Evolutionary conservation across 169 alveolate genomes (phyloP).

Genomic region (Eimeria maxima): DNA sequence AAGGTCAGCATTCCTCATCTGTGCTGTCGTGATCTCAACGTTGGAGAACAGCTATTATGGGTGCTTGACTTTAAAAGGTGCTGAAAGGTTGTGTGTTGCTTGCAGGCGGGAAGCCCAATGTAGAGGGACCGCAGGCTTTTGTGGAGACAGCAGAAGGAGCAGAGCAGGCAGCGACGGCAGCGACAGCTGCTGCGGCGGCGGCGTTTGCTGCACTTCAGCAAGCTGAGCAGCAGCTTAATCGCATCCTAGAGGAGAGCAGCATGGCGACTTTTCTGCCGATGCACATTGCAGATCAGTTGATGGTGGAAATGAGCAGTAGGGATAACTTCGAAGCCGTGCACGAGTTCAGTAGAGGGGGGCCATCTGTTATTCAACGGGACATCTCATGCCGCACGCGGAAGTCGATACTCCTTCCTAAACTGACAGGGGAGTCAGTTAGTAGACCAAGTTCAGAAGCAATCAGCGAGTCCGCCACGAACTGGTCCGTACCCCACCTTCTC

Average conservation of each 20-base stretch:
- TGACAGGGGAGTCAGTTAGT: conserved; percentile 7
- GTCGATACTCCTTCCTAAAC: not conserved
- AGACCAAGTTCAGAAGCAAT: not conserved
- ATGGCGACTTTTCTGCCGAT: conserved; percentile 20
- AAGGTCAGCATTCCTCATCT: not conserved
- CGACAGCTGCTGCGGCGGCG: conserved; percentile 75
- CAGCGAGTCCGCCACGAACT: not conserved
- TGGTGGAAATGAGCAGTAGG: conserved; percentile 45
- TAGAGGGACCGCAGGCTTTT: not conserved
- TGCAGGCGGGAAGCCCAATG: not conserved
- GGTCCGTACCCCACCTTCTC: not conserved
- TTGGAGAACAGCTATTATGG: no score
- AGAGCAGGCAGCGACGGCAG: conserved; percentile 62
- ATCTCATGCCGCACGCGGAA: not conserved
- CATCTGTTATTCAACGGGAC: conserved; percentile 23
- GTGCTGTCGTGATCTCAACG: not conserved
- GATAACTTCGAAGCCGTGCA: not conserved
- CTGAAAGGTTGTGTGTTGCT: not conserved
- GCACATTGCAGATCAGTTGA: conserved; percentile 57
- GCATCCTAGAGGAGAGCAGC: conserved; percentile 70
- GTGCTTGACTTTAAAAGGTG: not conserved
- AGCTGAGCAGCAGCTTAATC: conserved; percentile 73
- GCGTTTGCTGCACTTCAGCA: conserved; percentile 75
- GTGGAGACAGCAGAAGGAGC: conserved; percentile 21
- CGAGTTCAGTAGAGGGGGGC: not conserved